Base-by-base conservation (phyloP, 768 basidiomycete genomes). In the Suillus clintonianus region DNA sequence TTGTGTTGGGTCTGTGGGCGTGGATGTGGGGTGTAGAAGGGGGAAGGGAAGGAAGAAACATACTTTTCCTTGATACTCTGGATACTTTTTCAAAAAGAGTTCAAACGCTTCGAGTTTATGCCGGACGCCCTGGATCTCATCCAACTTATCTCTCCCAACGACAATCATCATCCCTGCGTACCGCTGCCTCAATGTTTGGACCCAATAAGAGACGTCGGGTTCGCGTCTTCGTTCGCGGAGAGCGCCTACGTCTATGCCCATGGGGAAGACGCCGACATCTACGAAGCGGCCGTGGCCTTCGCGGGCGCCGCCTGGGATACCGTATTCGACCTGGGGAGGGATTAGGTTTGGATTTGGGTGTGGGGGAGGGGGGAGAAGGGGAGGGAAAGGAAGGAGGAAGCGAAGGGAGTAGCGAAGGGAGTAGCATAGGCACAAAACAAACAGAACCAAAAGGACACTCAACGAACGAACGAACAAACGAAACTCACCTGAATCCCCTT, bases 101-200 rank as follows among this genome's bases (percentile, higher is more conserved):
- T 95, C 93, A 69, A 95, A 95, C 0, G 93, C 91, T 53, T 87
- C 82, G 57, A 95, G 82, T 74, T 95, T 95, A 64, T 95, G 90
- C 17, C 86, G 82, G 37, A 95, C 91, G 54, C 93, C 92, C 80
- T 92, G 91, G 62, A 95, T 83, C 70, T 91, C 91, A 71, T 96
- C 94, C 34, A 96, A 82, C 76, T 96, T 95, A 74, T 95, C 94
- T 3, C 94, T 80, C 0, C 93, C 94, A 0, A 96, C 94, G 56
- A 95, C 85, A 69, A 95, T 82, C 78, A 92, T 92, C 86, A 92
- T 90, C 2, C 92, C 94, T 0, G 85, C 82, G 70, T 95, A 96
- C 0, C 93, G 86, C 75, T 93, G 90, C 47, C 82, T 84, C n/a
- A 96, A 79, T 3, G 88, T 82, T 42, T 86, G 82, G 4, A 93